These are phyloP conservation scores for Ophiostoma piceae DNA, from an alignment of 2,329 filamentous ascomycete genomes.

Conservation along the genomic window DNA sequence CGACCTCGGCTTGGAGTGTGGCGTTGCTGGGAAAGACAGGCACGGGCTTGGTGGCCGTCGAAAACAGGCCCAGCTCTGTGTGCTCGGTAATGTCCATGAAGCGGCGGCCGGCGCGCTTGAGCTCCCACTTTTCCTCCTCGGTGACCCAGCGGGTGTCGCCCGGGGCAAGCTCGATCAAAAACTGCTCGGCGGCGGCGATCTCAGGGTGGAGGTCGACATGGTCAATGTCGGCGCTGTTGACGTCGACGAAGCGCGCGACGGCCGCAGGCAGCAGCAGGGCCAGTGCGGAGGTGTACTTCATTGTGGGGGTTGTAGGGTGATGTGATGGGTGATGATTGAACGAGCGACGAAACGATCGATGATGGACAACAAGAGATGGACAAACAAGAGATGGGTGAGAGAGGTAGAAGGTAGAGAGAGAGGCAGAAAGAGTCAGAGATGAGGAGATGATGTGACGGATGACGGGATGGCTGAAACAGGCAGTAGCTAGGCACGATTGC, in stretches of 20 bases:
- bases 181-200: constrained; percentile 46
- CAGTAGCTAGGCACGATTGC: constrained; percentile 1
- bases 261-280: constrained; percentile 51
- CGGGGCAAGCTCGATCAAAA: constrained; percentile 77
- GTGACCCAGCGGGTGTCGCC: constrained; percentile 82
- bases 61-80: constrained; percentile 51
- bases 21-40: constrained; percentile 41
- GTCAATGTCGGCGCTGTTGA: constrained; percentile 48
- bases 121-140: constrained; percentile 90
- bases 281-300: constrained; percentile 51
- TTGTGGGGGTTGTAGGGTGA: constrained; percentile 29
- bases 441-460: constrained; percentile 9
- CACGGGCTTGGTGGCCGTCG: constrained; percentile 64
- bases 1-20: constrained; percentile 58
- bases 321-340: background rate
- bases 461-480: constrained; percentile 31
- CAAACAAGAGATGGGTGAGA: background rate
- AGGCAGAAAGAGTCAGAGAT: background rate
- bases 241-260: constrained; percentile 53
- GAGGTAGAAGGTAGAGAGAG: background rate
- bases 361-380: background rate
- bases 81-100: constrained; percentile 94
- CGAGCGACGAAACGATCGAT: background rate
- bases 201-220: constrained; percentile 46
- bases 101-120: constrained; percentile 74